phyloP scores from a whole-genome alignment of 768 basidiomycete species.

The Termitomyces sp. region DNA sequence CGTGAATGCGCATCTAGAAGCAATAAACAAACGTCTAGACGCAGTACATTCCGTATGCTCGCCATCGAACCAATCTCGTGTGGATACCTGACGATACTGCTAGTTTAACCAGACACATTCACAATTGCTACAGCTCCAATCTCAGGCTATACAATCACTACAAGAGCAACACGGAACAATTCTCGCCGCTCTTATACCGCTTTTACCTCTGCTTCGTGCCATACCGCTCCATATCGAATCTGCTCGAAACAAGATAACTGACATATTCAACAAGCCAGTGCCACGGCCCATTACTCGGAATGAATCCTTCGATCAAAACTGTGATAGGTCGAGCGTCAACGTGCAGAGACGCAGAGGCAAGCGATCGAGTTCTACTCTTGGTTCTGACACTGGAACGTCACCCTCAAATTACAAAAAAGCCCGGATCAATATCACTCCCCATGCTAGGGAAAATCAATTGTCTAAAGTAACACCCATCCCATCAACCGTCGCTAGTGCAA shows the following conservation, averaged over 20 bases:
- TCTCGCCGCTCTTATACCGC: slow-evolving; percentile 46
- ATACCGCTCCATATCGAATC: slow-evolving; percentile 52
- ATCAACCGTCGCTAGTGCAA: background rate
- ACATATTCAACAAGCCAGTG: slow-evolving; percentile 20
- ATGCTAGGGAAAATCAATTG: background rate
- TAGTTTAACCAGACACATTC: slow-evolving; percentile 44
- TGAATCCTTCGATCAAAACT: slow-evolving; percentile 2
- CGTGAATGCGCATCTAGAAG: slow-evolving; percentile 35
- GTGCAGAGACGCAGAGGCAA: slow-evolving; percentile 8
- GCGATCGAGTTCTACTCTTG: slow-evolving; percentile 14
- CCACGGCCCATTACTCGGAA: slow-evolving; percentile 2
- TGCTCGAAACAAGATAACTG: slow-evolving; percentile 26
- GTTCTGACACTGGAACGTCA: slow-evolving; percentile 7
- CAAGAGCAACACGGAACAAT: slow-evolving; percentile 59
- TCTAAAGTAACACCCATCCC: background rate
- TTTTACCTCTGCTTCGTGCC: slow-evolving; percentile 56
- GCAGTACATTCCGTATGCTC: slow-evolving; percentile 42
- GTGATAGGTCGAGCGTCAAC: slow-evolving; percentile 1
- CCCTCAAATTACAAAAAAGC: slow-evolving; percentile 10
- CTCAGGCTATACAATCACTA: slow-evolving; percentile 49
- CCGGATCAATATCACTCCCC: background rate
- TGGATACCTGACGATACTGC: slow-evolving; percentile 1
- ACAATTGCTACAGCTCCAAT: slow-evolving; percentile 45
- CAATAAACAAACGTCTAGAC: slow-evolving; percentile 50
- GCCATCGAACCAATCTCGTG: background rate